Conservation (phyloP, 2,329 filamentous ascomycete genomes). For the Neospermospora avenae region DNA sequence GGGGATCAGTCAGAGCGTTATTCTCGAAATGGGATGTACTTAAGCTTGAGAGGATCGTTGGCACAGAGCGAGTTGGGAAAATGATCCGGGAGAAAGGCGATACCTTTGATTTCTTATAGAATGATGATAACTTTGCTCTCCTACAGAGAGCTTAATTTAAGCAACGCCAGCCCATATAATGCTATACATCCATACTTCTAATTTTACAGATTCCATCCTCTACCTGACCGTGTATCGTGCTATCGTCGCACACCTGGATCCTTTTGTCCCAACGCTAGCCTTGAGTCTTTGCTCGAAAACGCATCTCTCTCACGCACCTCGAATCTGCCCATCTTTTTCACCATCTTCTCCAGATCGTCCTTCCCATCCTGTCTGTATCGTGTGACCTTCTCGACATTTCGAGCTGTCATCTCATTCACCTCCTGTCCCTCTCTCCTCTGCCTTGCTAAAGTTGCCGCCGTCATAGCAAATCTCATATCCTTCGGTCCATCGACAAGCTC, state of each 20-base stretch:
- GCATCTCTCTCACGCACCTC: slow-evolving; percentile 34
- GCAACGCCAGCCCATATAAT: slow-evolving; percentile 21
- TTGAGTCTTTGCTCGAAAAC: slow-evolving; percentile 24
- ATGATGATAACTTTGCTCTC: slow-evolving; percentile 1
- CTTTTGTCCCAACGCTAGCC: slow-evolving; percentile 15
- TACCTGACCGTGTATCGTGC: too few relatives aligned
- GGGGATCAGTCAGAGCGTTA: slow-evolving; percentile 58
- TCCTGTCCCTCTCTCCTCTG: slow-evolving; percentile 52
- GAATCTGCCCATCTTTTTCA: slow-evolving; percentile 42
- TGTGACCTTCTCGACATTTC: slow-evolving; percentile 83
- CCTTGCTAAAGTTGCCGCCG: slow-evolving; percentile 76
- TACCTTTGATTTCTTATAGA: slow-evolving; percentile 89
- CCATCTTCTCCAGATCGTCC: slow-evolving; percentile 64
- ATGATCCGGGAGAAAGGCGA: slow-evolving; percentile 84
- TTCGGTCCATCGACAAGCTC: slow-evolving; percentile 92
- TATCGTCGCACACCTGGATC: too few relatives aligned
- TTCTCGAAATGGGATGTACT: slow-evolving; percentile 90
- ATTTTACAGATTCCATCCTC: too few relatives aligned
- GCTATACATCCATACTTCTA: slow-evolving; percentile 1
- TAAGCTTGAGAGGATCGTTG: slow-evolving; percentile 84
- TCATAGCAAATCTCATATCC: slow-evolving; percentile 93
- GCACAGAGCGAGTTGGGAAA: slow-evolving; percentile 72
- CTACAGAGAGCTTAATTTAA: slow-evolving; percentile 9
- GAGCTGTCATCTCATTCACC: slow-evolving; percentile 67
- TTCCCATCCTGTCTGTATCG: slow-evolving; percentile 66